Evolutionary conservation across 1,284 basidiomycete species (phyloP).

Genomic region (Trichosporon coremiiforme): DNA sequence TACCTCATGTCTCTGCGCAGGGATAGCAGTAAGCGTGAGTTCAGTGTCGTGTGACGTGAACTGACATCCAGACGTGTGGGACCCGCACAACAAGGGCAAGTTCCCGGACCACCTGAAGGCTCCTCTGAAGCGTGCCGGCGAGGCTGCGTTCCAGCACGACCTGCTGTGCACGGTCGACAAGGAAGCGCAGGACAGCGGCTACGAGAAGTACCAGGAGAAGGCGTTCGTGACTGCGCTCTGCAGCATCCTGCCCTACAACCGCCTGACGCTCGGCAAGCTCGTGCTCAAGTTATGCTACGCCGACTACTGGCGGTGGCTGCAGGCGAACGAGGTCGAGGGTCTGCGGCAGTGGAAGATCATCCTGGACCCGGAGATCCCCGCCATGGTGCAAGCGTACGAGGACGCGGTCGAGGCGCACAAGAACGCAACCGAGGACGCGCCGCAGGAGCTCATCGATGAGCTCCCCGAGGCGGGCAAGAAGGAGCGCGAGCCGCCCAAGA

Average conservation of each 20-base stretch:
- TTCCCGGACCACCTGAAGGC: slow-evolving; percentile 83
- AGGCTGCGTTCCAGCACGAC: slow-evolving; percentile 73
- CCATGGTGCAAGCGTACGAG: slow-evolving; percentile 26
- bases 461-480: slow-evolving; percentile 20
- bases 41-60: no score
- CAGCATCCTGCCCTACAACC: slow-evolving; percentile 51
- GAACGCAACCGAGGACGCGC: slow-evolving; percentile 21
- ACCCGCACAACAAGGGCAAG: slow-evolving; percentile 68
- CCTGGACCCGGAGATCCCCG: slow-evolving; percentile 30
- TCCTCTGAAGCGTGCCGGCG: slow-evolving; percentile 68
- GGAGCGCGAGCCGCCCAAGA: slow-evolving; percentile 39
- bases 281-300: slow-evolving; percentile 40
- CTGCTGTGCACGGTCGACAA: slow-evolving; percentile 39
- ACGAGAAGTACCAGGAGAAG: slow-evolving; percentile 34
- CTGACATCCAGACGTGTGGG: slow-evolving; percentile 39
- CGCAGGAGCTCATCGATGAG: slow-evolving; percentile 25
- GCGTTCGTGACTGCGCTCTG: slow-evolving; percentile 44
- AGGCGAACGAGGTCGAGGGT: slow-evolving; percentile 39
- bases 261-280: slow-evolving; percentile 54
- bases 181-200: slow-evolving; percentile 29
- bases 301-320: slow-evolving; percentile 41
- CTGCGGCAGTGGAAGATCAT: slow-evolving; percentile 35
- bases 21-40: slow-evolving; percentile 38
- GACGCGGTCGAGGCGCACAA: slow-evolving; percentile 18
- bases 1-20: slow-evolving; percentile 35